Evolutionary conservation across 257 asterid species (phyloP).

Genomic region (Solanum chilense): DNA sequence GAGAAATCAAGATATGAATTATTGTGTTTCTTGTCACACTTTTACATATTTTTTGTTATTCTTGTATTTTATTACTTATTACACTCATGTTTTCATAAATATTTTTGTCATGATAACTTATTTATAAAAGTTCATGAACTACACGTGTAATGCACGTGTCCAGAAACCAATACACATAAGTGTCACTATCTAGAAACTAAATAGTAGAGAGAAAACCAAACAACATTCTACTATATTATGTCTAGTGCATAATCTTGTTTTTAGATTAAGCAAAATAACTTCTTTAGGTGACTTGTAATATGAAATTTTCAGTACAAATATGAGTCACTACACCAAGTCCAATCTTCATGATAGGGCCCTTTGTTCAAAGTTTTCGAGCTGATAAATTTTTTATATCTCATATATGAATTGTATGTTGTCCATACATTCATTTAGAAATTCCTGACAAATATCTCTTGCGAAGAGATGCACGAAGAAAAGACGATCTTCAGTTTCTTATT

Average conservation of each 20-base stretch:
- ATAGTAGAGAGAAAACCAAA: background rate
- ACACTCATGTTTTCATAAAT: too few species aligned
- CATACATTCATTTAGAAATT: background rate
- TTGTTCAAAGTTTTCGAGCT: background rate
- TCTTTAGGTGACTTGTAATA: background rate
- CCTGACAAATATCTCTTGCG: background rate
- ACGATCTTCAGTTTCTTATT: background rate
- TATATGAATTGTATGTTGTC: background rate
- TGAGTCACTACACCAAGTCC: background rate
- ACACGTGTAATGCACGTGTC: too few species aligned
- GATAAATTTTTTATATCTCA: background rate
- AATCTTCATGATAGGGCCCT: background rate
- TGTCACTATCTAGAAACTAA: too few species aligned
- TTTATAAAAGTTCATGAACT: background rate
- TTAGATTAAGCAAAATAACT: background rate
- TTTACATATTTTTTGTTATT: too few species aligned
- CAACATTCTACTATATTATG: too few species aligned
- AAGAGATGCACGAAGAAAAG: background rate
- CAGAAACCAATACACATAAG: background rate
- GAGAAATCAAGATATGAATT: too few species aligned
- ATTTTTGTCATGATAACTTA: background rate
- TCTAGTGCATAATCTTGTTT: background rate
- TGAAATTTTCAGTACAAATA: background rate
- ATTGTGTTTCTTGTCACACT: background rate
- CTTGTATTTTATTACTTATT: too few species aligned